Percentiles rank a stretch among this genome's conserved stretches.
Conservation (phyloP, 495 filamentous ascomycete species). For the Friedmanniomyces simplex region DNA sequence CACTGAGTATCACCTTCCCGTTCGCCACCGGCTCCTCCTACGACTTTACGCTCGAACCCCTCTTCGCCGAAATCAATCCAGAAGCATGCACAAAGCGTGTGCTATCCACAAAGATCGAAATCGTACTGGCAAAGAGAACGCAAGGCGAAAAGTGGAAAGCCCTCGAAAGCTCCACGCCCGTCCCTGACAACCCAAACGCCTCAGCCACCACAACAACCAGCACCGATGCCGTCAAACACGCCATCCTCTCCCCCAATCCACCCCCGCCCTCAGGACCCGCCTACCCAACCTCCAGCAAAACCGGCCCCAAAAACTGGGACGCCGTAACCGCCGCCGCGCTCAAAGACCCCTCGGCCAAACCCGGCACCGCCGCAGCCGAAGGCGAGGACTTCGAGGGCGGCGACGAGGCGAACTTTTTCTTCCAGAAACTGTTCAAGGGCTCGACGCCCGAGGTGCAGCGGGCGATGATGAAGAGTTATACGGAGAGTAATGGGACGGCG, state of each 20-base stretch:
- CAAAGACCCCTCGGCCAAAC: constrained; percentile 19
- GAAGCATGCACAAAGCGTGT: constrained; percentile 49
- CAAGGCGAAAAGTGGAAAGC: constrained; percentile 65
- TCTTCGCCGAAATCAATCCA: constrained; percentile 56
- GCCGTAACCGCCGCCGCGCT: constrained; percentile 40
- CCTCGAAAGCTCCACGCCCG: constrained; percentile 42
- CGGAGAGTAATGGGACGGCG: constrained; percentile 85
- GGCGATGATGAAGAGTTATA: constrained; percentile 96
- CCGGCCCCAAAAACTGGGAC: constrained; percentile 88
- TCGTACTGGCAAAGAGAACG: constrained; percentile 57
- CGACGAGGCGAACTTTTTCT: constrained; percentile 69
- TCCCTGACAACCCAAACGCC: constrained; percentile 12
- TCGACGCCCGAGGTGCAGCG: constrained; percentile 70
- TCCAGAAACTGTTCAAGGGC: constrained; percentile 78
- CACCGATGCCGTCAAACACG: neutral
- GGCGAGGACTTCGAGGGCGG: constrained; percentile 56
- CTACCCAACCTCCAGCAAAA: constrained; percentile 83
- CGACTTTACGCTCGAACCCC: constrained; percentile 59
- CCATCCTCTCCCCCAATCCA: neutral
- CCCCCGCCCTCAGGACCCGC: constrained; percentile 36
- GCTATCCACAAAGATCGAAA: constrained; percentile 74
- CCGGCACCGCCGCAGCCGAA: constrained; percentile 39
- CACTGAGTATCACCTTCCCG: constrained; percentile 56
- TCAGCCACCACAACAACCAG: neutral
- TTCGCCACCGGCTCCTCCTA: constrained; percentile 46